Evolutionary conservation across 2,329 filamentous ascomycete species (phyloP).

Genomic region (Botrytis byssoidea): DNA sequence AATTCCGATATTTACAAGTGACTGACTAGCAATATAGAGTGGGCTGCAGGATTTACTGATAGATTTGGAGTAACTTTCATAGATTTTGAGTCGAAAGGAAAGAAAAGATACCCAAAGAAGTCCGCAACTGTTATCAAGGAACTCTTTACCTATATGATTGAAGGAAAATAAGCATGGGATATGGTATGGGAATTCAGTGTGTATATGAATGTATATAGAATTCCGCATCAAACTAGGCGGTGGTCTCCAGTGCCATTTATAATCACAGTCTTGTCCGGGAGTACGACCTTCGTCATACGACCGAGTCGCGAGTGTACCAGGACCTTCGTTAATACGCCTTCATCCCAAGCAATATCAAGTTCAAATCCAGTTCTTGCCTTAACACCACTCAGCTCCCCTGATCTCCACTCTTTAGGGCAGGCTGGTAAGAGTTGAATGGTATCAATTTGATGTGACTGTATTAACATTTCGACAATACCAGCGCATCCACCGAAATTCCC

Average conservation of each 20-base stretch:
- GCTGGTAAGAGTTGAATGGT: conserved; percentile 1
- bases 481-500: conserved; percentile 51
- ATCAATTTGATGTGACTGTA: conserved; percentile 41
- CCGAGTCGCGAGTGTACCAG: not conserved
- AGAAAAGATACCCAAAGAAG: conserved; percentile 80
- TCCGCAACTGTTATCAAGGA: conserved; percentile 69
- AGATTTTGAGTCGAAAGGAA: conserved; percentile 68
- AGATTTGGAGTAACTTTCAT: conserved; percentile 81
- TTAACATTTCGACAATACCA: conserved; percentile 47
- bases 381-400: not conserved
- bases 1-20: not conserved
- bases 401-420: conserved; percentile 7
- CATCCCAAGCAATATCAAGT: conserved; percentile 1
- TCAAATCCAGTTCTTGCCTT: not conserved
- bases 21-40: conserved; percentile 23
- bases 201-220: not conserved
- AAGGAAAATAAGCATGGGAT: conserved; percentile 46
- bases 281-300: not conserved
- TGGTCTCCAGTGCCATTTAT: not conserved
- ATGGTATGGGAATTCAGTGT: not conserved
- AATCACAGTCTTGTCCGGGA: not conserved
- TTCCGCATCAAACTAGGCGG: not conserved
- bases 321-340: not conserved
- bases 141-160: conserved; percentile 68
- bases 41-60: conserved; percentile 78